Evolutionary conservation across 75 land plant species (phyloP).

Genomic region (Pinus albicaulis): DNA sequence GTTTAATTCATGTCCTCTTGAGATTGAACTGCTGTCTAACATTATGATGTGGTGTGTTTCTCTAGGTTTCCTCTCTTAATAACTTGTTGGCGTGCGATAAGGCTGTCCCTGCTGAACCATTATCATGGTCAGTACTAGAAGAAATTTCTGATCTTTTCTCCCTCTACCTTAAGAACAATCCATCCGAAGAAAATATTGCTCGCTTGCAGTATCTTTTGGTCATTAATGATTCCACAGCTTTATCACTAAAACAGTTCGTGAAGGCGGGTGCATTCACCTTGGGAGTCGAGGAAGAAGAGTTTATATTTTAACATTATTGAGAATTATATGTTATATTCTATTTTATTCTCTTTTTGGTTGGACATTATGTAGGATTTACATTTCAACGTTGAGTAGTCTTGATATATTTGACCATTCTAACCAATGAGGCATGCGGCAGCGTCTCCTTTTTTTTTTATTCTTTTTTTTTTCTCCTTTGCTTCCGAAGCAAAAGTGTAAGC

Average conservation of each 20-base stretch:
- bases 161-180: slow-evolving; percentile 62
- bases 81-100: slow-evolving; percentile 90
- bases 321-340: not conserved
- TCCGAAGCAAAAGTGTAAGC: too few species aligned
- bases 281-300: slow-evolving; percentile 57
- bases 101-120: slow-evolving; percentile 60
- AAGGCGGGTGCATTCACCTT: slow-evolving; percentile 22
- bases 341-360: not conserved
- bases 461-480: not conserved
- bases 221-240: slow-evolving; percentile 61
- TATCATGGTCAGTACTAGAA: slow-evolving; percentile 80
- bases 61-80: slow-evolving; percentile 77
- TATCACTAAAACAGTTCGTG: slow-evolving; percentile 35
- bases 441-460: not conserved
- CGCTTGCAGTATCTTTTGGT: slow-evolving; percentile 81
- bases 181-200: slow-evolving; percentile 49
- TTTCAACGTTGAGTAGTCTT: not conserved
- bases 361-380: not conserved
- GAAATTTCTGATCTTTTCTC: slow-evolving; percentile 77
- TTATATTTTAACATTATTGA: slow-evolving; percentile 35
- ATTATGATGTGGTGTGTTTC: not conserved
- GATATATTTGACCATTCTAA: slow-evolving; percentile 3
- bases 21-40: not conserved
- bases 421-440: not conserved
- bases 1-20: not conserved